These are phyloP conservation scores for Apophysomyces ossiformis DNA, from an alignment of 371 early-diverging fungal species.

Conservation along the genomic window DNA sequence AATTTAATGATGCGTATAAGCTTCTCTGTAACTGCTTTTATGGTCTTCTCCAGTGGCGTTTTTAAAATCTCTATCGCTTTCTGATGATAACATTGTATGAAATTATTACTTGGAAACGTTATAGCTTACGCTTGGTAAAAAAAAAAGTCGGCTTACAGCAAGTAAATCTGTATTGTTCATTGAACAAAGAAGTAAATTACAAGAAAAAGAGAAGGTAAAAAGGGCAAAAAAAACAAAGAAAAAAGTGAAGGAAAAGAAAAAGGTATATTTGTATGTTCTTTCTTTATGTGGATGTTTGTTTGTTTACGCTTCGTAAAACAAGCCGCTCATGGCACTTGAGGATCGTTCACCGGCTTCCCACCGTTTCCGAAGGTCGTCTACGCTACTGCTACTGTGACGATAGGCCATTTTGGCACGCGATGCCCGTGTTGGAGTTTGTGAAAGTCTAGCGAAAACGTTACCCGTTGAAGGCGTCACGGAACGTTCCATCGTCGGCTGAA, in stretches of 20 bases:
- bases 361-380: constrained; percentile 29
- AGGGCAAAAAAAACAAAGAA: neutral
- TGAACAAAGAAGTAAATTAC: constrained; percentile 1
- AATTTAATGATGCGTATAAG: constrained; percentile 85
- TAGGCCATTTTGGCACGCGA: constrained; percentile 48
- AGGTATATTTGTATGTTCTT: neutral
- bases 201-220: neutral
- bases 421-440: constrained; percentile 51
- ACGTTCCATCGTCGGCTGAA: constrained; percentile 16
- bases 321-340: constrained; percentile 1
- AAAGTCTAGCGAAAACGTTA: constrained; percentile 48
- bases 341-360: constrained; percentile 29
- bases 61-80: constrained; percentile 87
- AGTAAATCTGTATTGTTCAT: too few relatives aligned
- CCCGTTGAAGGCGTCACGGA: constrained; percentile 34
- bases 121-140: too few relatives aligned
- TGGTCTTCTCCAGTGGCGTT: constrained; percentile 93
- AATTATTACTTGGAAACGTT: neutral
- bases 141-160: too few relatives aligned
- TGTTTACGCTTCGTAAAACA: constrained; percentile 3
- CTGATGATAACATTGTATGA: constrained; percentile 37
- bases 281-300: neutral
- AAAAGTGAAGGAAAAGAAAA: neutral
- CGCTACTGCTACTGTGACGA: constrained; percentile 31
- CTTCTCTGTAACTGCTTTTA: constrained; percentile 89